These are phyloP conservation scores for Skeletonema grethae DNA, from an alignment of 108 stramenopile species.

Conservation along the genomic window DNA sequence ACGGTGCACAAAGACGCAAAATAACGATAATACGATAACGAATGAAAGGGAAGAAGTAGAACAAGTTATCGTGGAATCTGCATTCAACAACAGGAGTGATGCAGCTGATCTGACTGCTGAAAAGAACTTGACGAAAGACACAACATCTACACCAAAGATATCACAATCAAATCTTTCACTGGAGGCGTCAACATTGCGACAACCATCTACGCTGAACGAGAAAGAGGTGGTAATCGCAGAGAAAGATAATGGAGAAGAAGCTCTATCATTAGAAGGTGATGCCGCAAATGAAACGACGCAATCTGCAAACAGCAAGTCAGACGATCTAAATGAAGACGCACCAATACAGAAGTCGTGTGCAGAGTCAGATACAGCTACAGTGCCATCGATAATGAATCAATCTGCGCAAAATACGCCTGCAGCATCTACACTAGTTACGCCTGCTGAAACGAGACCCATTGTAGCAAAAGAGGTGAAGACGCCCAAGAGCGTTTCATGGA, in stretches of 20 bases:
- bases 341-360: background rate
- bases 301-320: background rate
- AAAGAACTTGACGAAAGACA: background rate
- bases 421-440: background rate
- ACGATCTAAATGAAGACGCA: background rate
- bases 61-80: background rate
- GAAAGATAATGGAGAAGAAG: background rate
- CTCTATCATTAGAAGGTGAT: background rate
- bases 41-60: background rate
- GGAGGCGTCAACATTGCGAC: background rate
- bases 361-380: background rate
- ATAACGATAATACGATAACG: background rate
- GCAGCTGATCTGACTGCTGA: background rate
- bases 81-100: background rate
- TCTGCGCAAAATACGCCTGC: background rate
- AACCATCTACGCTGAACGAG: background rate
- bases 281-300: background rate
- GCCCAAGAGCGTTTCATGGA: constrained; percentile 25
- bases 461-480: constrained; percentile 24
- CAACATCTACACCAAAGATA: background rate
- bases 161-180: background rate
- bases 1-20: background rate
- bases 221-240: background rate
- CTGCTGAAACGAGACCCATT: constrained; percentile 15
- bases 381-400: background rate